These are phyloP conservation scores for Agaricus subrufescens DNA, from an alignment of 768 basidiomycete species.

Conservation along the genomic window DNA sequence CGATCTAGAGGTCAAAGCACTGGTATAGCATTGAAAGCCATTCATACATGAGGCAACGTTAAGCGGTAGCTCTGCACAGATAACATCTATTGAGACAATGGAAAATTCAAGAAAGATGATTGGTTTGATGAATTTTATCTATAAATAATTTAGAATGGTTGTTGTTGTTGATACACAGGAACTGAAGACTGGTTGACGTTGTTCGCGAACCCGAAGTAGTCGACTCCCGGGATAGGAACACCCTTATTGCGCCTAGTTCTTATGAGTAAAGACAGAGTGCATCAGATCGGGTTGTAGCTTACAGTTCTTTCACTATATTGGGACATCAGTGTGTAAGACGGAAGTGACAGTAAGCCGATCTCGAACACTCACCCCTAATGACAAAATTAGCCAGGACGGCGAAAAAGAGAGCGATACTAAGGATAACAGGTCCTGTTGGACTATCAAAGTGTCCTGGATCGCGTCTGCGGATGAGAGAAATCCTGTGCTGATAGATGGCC, in stretches of 20 bases:
- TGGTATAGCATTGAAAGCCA: too few relatives aligned
- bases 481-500: constrained; percentile 77
- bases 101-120: too few relatives aligned
- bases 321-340: too few relatives aligned
- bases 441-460: constrained; percentile 89
- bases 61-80: too few relatives aligned
- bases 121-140: background rate
- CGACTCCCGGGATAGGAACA: constrained; percentile 25
- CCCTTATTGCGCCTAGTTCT: constrained; percentile 20
- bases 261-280: background rate
- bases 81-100: too few relatives aligned
- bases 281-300: constrained; percentile 1
- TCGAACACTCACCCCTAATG: constrained; percentile 60
- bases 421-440: constrained; percentile 75
- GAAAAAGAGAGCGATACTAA: constrained; percentile 79
- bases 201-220: constrained; percentile 14
- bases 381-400: constrained; percentile 88
- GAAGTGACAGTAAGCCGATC: too few relatives aligned
- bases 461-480: constrained; percentile 85
- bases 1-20: too few relatives aligned
- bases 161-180: background rate
- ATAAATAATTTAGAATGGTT: background rate
- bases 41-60: too few relatives aligned
- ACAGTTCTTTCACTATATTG: constrained; percentile 57
- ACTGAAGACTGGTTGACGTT: background rate